Conservation (phyloP, 139 green algal genomes). For the Coelastrella sp. region DNA sequence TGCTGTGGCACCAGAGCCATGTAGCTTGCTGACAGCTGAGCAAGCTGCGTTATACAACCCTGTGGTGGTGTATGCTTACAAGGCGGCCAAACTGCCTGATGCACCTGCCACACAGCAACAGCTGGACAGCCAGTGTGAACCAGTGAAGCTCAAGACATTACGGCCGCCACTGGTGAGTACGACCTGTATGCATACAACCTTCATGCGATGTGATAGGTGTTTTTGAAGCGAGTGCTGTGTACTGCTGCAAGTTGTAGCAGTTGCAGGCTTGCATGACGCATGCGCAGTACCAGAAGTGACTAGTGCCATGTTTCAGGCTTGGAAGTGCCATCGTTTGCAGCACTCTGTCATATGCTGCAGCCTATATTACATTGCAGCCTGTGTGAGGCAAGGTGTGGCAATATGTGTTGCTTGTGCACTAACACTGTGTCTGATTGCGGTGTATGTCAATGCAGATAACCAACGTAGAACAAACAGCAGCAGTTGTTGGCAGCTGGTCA, state of each 20-base stretch:
- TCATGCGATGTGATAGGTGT: too few relatives aligned
- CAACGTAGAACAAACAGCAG: not conserved
- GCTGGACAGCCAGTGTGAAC: slow-evolving; percentile 55
- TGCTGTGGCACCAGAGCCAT: slow-evolving; percentile 33
- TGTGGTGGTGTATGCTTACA: slow-evolving; percentile 52
- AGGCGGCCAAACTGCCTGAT: slow-evolving; percentile 56
- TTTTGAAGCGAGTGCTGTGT: not conserved
- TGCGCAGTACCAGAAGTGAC: too few relatives aligned
- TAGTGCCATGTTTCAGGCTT: too few relatives aligned
- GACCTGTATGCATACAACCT: too few relatives aligned
- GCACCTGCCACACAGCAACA: slow-evolving; percentile 52
- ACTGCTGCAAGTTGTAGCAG: too few relatives aligned
- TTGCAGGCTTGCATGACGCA: too few relatives aligned
- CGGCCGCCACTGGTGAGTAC: slow-evolving; percentile 47
- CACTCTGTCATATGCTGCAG: too few relatives aligned
- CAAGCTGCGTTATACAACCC: slow-evolving; percentile 57
- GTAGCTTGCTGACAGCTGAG: slow-evolving; percentile 49
- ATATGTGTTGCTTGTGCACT: not conserved
- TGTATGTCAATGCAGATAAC: not conserved
- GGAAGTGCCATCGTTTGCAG: too few relatives aligned
- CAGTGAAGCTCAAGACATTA: slow-evolving; percentile 31
- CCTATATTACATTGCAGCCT: too few relatives aligned
- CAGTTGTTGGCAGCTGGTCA: not conserved
- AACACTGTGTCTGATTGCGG: not conserved
- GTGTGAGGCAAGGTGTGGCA: not conserved